Evolutionary conservation across 129 eudicot genomes (phyloP), one percentile per base, ranked within the genome.

Genomic region (Arctium lappa): DNA sequence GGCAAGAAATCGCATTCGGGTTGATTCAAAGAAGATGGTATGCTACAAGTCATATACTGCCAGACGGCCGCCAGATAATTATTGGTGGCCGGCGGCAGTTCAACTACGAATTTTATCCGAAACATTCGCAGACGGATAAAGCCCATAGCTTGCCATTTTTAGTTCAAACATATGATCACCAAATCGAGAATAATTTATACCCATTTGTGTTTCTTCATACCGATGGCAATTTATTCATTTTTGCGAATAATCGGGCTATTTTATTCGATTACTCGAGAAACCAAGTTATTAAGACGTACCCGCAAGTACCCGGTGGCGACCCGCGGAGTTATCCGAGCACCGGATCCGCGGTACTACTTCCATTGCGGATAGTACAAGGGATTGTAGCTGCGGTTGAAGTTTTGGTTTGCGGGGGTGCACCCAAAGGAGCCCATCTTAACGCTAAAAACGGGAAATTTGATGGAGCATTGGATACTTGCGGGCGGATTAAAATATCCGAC

Each of bases 271-370:
- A 89, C 29, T 33, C 8, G 0, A 82, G 50, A 5, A 75, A 83
- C 8, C 63, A 7, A 4, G 91, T 94, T n/a, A 85, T 90, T 38
- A 85, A 82, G 60, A 87, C 82, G n/a, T 94, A 88, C 82, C 97
- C 97, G 30, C 63, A 79, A 2, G 42, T 94, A 0, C 94, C 97
- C 0, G 94, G 88, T 60, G 97, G 97, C 6, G 93, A 93, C 66
- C 97, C 98, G 46, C 81, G 98, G 79, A 86, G 62, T 72, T 94
- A 91, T 38, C 98, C 98, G 29, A 94, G 98, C 42, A 74, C 97
- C 0, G 98, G 98, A 6, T 94, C 98, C 0, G 94, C 94, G 5
- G 98, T 89, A 78, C 85, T 94, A 60, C 91, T 94, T 27, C 98
- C 98, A 0, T 48, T 94, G 78, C 81, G 76, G 82, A 86, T 83